Base-by-base conservation (phyloP, 306 rosid genomes). In the Acmispon strigosus region DNA sequence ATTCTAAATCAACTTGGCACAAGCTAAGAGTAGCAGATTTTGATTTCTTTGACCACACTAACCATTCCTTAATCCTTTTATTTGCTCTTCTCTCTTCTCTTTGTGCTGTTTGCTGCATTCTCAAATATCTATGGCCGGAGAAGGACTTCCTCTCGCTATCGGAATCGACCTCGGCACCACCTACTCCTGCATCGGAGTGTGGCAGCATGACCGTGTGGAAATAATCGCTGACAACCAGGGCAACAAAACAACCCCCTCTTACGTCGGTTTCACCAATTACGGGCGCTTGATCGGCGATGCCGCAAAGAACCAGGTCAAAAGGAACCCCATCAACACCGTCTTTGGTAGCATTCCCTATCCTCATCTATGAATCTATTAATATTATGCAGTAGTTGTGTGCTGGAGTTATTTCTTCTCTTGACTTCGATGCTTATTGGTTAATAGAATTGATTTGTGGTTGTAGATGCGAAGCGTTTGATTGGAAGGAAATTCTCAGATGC, bases 241-340 rank as follows among this genome's bases (percentile, higher is more conserved):
- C 0, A 88, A 82, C 84, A 18, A 89, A 2, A 88, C 89, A 0
- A 88, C 95, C 5, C 89, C 95, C 2, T 88, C 91, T 14, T 84
- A 84, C 24, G 95, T 84, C 1, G 91, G 43, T 12, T 86, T 88
- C 73, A 84, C 89, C 4, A 84, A 84, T 9, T 18, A 77, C 0
- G 95, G 84, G 56, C 75, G 91, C 4, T 70, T 88, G 76, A 84
- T 86, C 52, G 94, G 90, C 27, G 94, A 88, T 9, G 94, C 94
- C 0, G 94, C 91, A 1, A 84, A 84, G 89, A 86, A 86, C 59
- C 95, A 88, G 66, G 91, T 86, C 76, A 87, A 87, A 67, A 88
- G 78, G 91, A 88, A 88, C 72, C 91, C 95, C 0, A 66, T 47
- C 27, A 89, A 86, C 84, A 82, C 96, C 5, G 89, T 89, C 5